Conservation (phyloP, 306 rosid species). For the Vigna nakashimae region DNA sequence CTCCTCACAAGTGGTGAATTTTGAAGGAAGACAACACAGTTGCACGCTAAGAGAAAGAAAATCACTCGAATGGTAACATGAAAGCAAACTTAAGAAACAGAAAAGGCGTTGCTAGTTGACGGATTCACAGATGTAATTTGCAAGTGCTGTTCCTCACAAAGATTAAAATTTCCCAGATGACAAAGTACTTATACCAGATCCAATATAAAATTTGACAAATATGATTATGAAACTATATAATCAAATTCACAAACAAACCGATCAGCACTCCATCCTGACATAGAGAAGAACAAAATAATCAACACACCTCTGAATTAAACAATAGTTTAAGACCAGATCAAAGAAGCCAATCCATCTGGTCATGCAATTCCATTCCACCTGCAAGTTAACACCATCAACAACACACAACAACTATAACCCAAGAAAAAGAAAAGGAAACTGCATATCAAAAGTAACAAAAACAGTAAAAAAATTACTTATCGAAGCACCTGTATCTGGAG, state of each 20-base stretch:
- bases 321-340: constrained; percentile 71
- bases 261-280: constrained; percentile 68
- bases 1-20: constrained; percentile 28
- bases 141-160: constrained; percentile 40
- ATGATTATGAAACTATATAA: constrained; percentile 64
- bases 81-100: constrained; percentile 18
- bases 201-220: constrained; percentile 55
- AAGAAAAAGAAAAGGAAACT: background rate
- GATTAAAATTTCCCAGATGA: constrained; percentile 47
- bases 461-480: background rate
- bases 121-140: constrained; percentile 31
- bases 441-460: constrained; percentile 9
- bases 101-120: constrained; percentile 28
- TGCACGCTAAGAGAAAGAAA: background rate
- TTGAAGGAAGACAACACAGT: constrained; percentile 28
- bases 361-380: constrained; percentile 79
- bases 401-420: constrained; percentile 39
- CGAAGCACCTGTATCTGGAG: constrained; percentile 68
- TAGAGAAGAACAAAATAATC: constrained; percentile 70
- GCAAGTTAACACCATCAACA: constrained; percentile 54
- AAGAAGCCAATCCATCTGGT: constrained; percentile 66
- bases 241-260: constrained; percentile 73
- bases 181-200: constrained; percentile 42
- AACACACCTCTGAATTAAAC: constrained; percentile 84
- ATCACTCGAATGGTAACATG: constrained; percentile 20